These are phyloP conservation scores for Lactifluus volemus DNA, from an alignment of 768 basidiomycete genomes.

Conservation along the genomic window DNA sequence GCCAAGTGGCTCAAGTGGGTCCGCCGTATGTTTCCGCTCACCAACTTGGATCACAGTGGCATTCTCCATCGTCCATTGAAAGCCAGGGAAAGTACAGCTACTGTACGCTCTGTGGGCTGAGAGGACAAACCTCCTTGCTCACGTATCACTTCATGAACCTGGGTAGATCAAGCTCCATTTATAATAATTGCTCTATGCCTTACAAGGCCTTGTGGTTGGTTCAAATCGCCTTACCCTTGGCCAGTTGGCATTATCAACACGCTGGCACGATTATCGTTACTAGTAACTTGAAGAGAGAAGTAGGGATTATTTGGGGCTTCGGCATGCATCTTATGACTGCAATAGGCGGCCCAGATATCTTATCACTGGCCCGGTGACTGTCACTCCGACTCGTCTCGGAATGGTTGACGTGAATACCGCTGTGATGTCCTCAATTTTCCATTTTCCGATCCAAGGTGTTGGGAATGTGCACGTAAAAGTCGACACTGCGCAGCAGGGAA, in stretches of 20 bases:
- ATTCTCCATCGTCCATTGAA: not conserved
- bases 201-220: constrained; percentile 28
- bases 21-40: not conserved
- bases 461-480: constrained; percentile 24
- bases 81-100: not conserved
- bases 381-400: constrained; percentile 25
- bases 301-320: not conserved
- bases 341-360: not conserved
- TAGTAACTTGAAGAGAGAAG: not conserved
- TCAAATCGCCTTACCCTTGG: not conserved
- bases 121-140: not conserved
- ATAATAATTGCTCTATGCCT: constrained; percentile 30
- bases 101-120: not conserved
- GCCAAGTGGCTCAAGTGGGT: not conserved
- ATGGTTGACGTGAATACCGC: constrained; percentile 20
- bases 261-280: not conserved
- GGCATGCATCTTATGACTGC: not conserved
- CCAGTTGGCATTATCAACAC: not conserved
- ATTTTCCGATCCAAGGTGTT: constrained; percentile 23
- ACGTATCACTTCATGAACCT: not conserved
- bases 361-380: constrained; percentile 38
- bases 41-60: not conserved
- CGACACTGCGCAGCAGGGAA: constrained; percentile 17
- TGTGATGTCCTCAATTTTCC: constrained; percentile 23
- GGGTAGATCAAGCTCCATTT: constrained; percentile 22